A percentile compares a stretch with the other conserved stretches of the same genome.
phyloP scores from a whole-genome alignment of 352 stramenopile genomes.

The Pythium phragmitis region DNA sequence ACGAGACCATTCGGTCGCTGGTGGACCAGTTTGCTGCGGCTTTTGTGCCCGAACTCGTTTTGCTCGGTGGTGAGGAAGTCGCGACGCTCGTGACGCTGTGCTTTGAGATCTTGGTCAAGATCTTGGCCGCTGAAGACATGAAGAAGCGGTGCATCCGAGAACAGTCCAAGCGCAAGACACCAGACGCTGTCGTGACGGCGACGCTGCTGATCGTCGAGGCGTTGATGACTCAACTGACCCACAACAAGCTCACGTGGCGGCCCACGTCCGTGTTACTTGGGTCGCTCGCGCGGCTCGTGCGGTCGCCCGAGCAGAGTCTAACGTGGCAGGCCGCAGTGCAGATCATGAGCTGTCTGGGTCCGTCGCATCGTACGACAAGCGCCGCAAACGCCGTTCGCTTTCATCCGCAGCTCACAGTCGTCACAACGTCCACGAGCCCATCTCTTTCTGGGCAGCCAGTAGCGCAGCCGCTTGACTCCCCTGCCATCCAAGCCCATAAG shows the following conservation, averaged over 20 bases:
- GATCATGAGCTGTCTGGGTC: conserved; percentile 41
- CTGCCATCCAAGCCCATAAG: not conserved
- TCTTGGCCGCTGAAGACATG: conserved; percentile 15
- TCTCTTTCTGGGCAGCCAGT: not conserved
- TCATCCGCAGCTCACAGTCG: conserved; percentile 13
- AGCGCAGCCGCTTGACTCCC: conserved; percentile 2
- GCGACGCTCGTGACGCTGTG: conserved; percentile 21
- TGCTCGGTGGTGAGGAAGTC: conserved; percentile 1
- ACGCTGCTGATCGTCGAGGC: conserved; percentile 44
- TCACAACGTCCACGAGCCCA: not conserved
- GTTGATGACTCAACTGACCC: conserved; percentile 34
- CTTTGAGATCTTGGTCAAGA: conserved; percentile 39
- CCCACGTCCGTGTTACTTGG: conserved; percentile 35
- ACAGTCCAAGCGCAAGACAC: not conserved
- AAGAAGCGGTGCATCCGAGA: conserved; percentile 17
- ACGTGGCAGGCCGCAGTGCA: conserved; percentile 44
- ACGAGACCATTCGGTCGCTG: not conserved
- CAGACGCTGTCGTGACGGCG: conserved; percentile 26
- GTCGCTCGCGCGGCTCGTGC: conserved; percentile 37
- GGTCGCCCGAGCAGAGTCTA: conserved; percentile 29
- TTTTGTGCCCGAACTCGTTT: conserved; percentile 15
- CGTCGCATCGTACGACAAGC: conserved; percentile 14
- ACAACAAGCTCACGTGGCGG: conserved; percentile 28
- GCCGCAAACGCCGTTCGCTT: not conserved
- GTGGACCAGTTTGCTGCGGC: conserved; percentile 16